Evolutionary conservation across 805 yeast genomes (phyloP), one percentile per base, ranked within the genome.

Genomic region (Myxozyma lipomycoides): DNA sequence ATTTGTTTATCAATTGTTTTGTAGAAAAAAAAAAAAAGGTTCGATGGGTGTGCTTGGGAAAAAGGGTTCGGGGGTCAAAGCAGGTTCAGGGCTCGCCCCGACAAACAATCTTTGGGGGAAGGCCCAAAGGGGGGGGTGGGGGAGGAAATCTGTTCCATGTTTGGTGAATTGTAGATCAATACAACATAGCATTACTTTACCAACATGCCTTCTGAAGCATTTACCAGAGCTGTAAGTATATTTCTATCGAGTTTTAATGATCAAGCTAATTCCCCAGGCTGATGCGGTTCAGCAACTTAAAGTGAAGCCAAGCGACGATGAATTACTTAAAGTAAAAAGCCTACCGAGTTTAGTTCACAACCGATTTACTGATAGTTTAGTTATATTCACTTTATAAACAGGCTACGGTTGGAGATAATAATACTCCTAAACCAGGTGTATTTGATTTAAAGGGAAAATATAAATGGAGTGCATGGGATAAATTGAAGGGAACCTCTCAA

Each of bases 401-500:
- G 75, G 95, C 98, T 62, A 91, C 97, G 32, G 84, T 83, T 50
- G 98, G 98, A 60, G 98, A 93, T 78, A 88, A 88, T 78, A 70
- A 67, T 62, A 85, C 95, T 56, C 74, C 77, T 49, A 86, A 87
- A 74, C 98, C 98, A 48, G 93, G 96, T 58, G 72, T 86, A 52
- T 87, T 93, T 70, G 95, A 89, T 73, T 78, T 93, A 74, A 88
- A 85, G 17, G 39, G 17, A 22, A 89, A 95, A 73, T 86, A 86
- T 79, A 93, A 93, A 78, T 93, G 98, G 98, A 91, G 90, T 67
- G 79, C 98, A 6, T 93, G 98, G 98, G 83, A 83, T 64, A 82
- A 81, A 63, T 74, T 83, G 65, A 84, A 86, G 74, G 98, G 98
- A 51, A 79, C 78, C 55, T 71, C 88, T 37, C 86, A 85, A 71